phyloP scores from a whole-genome alignment of 2,329 filamentous ascomycete genomes.

The Hymenotorrendiella dingleyae region DNA sequence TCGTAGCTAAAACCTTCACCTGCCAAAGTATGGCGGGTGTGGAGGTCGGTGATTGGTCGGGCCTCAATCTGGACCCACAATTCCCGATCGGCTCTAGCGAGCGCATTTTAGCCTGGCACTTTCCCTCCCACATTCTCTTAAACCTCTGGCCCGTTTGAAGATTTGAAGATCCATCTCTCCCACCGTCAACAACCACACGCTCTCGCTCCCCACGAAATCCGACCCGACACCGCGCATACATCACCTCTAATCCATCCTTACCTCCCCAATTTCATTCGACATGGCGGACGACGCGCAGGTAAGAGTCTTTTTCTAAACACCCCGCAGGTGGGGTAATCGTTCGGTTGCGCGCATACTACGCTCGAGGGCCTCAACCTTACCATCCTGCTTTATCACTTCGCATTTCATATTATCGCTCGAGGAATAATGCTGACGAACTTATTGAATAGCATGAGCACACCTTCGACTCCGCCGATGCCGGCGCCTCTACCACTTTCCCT shows the following conservation, averaged over 20 bases:
- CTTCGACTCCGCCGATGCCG: slow-evolving; percentile 94
- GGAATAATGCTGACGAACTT: slow-evolving; percentile 13
- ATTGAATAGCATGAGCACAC: slow-evolving; percentile 40
- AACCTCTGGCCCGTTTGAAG: no score
- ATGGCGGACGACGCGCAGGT: slow-evolving; percentile 65
- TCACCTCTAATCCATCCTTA: slow-evolving; percentile 19
- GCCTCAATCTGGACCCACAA: no score
- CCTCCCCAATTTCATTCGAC: slow-evolving; percentile 36
- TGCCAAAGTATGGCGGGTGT: no score
- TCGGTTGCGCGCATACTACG: slow-evolving; percentile 24
- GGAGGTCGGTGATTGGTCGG: no score
- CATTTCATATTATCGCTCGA: no score
- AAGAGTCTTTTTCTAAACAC: slow-evolving; percentile 32
- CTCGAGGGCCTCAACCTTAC: slow-evolving; percentile 8
- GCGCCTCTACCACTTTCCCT: slow-evolving; percentile 88
- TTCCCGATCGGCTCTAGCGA: no score
- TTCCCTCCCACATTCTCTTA: no score
- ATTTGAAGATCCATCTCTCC: background rate
- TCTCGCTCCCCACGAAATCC: no score
- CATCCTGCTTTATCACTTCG: background rate
- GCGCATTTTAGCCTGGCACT: no score
- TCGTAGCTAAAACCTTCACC: no score
- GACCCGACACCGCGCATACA: slow-evolving; percentile 7
- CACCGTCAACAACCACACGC: no score
- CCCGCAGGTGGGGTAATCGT: slow-evolving; percentile 21